Percentiles rank a stretch among this genome's conserved stretches.
Evolutionary conservation across 2,329 filamentous ascomycete species (phyloP).

Genomic region (Phaeophleospora eucalypticola): DNA sequence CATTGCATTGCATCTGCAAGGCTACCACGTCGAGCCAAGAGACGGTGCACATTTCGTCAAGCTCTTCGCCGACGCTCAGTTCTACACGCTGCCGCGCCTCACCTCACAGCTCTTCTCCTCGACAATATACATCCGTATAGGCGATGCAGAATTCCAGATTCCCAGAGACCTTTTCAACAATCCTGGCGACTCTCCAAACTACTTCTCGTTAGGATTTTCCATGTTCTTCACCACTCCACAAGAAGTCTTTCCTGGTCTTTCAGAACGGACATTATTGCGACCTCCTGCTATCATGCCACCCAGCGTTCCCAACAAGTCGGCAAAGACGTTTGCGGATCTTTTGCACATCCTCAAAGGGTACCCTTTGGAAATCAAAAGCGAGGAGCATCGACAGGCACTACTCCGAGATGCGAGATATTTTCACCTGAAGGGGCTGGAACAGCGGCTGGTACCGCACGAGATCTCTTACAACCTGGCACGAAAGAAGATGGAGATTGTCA

Average conservation of each 20-base stretch:
- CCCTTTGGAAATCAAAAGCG: constrained; percentile 69
- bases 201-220: constrained; percentile 86
- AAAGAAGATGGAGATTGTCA: constrained; percentile 66
- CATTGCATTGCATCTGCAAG: constrained; percentile 85
- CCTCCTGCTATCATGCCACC: constrained; percentile 84
- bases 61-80: constrained; percentile 90
- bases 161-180: constrained; percentile 80
- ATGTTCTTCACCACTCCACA: constrained; percentile 78
- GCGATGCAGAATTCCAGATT: constrained; percentile 81
- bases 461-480: constrained; percentile 71
- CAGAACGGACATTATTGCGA: constrained; percentile 71
- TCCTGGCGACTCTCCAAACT: constrained; percentile 90
- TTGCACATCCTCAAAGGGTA: constrained; percentile 81
- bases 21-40: constrained; percentile 78
- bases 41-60: constrained; percentile 87
- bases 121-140: constrained; percentile 88
- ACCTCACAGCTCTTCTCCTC: constrained; percentile 89
- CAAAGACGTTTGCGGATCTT: constrained; percentile 79
- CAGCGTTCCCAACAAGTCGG: constrained; percentile 71
- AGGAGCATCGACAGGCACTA: constrained; percentile 71
- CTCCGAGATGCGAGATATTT: constrained; percentile 88
- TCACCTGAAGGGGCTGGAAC: constrained; percentile 86
- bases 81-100: constrained; percentile 85
- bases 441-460: constrained; percentile 73
- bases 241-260: constrained; percentile 81